A percentile compares a stretch with the other conserved stretches of the same genome.
phyloP scores from a whole-genome alignment of 2,329 filamentous ascomycete species.

The Fusarium neocosmosporiellum region DNA sequence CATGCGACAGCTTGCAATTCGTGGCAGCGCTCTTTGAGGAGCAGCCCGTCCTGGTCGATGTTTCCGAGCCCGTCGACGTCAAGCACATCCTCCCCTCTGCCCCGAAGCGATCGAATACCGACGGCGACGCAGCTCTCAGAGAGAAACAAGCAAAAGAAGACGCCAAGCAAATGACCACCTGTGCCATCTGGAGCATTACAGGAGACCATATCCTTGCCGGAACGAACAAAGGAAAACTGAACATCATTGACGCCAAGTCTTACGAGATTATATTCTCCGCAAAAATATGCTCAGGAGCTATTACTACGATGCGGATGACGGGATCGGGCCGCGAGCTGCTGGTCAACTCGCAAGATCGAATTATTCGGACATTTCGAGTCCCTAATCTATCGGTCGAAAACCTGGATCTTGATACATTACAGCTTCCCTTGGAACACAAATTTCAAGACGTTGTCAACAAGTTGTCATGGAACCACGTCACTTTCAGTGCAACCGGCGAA shows the following conservation, averaged over 20 bases:
- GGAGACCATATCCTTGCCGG: constrained; percentile 92
- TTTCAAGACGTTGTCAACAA: constrained; percentile 98
- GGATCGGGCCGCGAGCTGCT: constrained; percentile 85
- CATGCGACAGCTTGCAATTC: constrained; percentile 72
- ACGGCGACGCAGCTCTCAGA: constrained; percentile 74
- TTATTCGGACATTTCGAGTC: constrained; percentile 91
- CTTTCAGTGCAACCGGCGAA: constrained; percentile 92
- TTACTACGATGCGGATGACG: constrained; percentile 88
- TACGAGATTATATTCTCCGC: constrained; percentile 89
- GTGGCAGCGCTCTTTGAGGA: constrained; percentile 95
- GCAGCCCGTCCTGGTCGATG: constrained; percentile 87
- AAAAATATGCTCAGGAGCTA: constrained; percentile 86
- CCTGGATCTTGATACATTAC: constrained; percentile 85
- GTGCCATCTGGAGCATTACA: constrained; percentile 85
- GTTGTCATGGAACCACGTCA: constrained; percentile 95
- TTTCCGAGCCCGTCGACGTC: constrained; percentile 74
- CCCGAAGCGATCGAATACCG: constrained; percentile 78
- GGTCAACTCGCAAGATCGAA: constrained; percentile 92
- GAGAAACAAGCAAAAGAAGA: constrained; percentile 93
- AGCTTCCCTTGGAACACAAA: constrained; percentile 94
- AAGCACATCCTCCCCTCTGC: constrained; percentile 85
- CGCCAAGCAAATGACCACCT: constrained; percentile 94
- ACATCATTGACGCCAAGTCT: constrained; percentile 88
- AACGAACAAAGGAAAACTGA: constrained; percentile 95
- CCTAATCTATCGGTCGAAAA: constrained; percentile 78